Conservation (phyloP, 352 stramenopile species). For the Globisporangium nagaii region DNA sequence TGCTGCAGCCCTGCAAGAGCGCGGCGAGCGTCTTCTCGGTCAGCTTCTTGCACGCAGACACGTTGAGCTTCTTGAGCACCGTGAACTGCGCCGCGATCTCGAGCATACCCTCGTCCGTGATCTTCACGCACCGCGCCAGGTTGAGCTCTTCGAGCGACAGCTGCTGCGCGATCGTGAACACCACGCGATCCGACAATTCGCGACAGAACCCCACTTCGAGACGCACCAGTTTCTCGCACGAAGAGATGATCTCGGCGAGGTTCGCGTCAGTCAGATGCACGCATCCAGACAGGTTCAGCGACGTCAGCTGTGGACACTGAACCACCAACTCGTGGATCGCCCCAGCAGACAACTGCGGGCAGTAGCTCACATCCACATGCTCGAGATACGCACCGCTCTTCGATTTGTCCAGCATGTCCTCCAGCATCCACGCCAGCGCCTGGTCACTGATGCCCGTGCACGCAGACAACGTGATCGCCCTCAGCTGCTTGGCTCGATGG, state of each 20-base stretch:
- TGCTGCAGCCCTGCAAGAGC: conserved; percentile 44
- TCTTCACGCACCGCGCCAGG: conserved; percentile 54
- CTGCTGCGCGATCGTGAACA: conserved; percentile 64
- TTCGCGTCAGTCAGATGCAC: conserved; percentile 61
- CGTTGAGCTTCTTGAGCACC: conserved; percentile 58
- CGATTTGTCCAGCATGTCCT: conserved; percentile 66
- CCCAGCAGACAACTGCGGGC: conserved; percentile 46
- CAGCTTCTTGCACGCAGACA: conserved; percentile 80
- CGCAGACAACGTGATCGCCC: conserved; percentile 46
- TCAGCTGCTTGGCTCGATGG: conserved; percentile 47
- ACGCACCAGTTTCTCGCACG: conserved; percentile 60
- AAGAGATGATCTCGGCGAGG: conserved; percentile 62
- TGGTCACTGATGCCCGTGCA: conserved; percentile 66
- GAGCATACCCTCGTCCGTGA: conserved; percentile 84
- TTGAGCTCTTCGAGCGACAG: conserved; percentile 80
- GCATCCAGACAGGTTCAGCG: conserved; percentile 83
- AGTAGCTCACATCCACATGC: conserved; percentile 81
- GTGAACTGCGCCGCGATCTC: conserved; percentile 70
- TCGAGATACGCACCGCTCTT: conserved; percentile 32
- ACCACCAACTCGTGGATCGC: conserved; percentile 54
- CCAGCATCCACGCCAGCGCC: conserved; percentile 44
- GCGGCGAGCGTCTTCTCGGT: conserved; percentile 47
- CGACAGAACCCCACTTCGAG: conserved; percentile 81
- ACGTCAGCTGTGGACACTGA: conserved; percentile 48
- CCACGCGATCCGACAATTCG: conserved; percentile 68